Evolutionary conservation across 1,284 basidiomycete species (phyloP), one percentile per base, ranked within the genome.

Genomic region (Boletus sp.): DNA sequence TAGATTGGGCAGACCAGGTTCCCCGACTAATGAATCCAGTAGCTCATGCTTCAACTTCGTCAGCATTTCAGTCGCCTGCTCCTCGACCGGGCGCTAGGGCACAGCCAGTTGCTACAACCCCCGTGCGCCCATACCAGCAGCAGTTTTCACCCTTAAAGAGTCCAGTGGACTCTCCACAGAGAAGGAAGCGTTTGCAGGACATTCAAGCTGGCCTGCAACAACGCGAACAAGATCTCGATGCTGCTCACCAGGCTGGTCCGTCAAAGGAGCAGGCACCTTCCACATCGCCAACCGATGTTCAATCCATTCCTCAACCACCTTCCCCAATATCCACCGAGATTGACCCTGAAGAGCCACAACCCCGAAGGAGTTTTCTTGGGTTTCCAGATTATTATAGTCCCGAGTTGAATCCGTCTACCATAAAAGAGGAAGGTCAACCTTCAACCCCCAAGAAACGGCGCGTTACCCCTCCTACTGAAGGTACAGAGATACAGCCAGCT

Each of bases 281-380:
- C 27, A 26, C 3, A 29, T 27, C 47, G 2, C 7, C 20, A 8
- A 16, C 37, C 8, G 19, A 25, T 8, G 17, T 13, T 22, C 37
- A 46, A 23, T 27, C 16, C 16, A 20, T 48, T 45, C 33, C 50
- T 35, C 60, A 62, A 12, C 61, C 63, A 35, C 57, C 60, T 42
- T 61, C 60, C 5, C 60, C 60, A 14, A 55, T 56, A 17, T 55
- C 57, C 5, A 66, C 60, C 1, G 63, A 61, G 40, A 20, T 56
- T 12, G 60, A 61, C 4, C 37, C 22, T 17, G 59, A 64, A 20
- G 57, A 66, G 36, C 39, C 22, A 30, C 49, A 32, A 26, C 50
- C 50, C 38, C 49, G n/a, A 32, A 60, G 36, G 33, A 65, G 63
- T 41, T 61, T 66, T 38, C 63, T 61, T 7, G 60, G 60, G 20